Evolutionary conservation across 495 filamentous ascomycete genomes (phyloP).

Genomic region (Schizothecium vesticola): DNA sequence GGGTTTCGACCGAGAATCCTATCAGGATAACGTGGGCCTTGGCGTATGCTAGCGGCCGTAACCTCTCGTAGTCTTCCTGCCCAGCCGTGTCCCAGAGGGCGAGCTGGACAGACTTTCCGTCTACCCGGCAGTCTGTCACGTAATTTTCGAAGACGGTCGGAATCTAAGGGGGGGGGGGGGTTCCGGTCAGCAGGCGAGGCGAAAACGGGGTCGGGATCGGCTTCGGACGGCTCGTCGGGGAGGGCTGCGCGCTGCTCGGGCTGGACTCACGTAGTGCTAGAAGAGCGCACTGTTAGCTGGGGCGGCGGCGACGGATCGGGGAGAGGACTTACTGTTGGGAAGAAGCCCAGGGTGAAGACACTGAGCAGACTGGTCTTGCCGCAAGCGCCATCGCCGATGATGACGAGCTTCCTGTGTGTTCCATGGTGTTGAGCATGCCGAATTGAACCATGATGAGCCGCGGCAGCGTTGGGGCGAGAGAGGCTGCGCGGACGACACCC

Average conservation of each 20-base stretch:
- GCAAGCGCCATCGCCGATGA: slow-evolving; percentile 97
- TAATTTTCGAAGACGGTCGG: slow-evolving; percentile 99
- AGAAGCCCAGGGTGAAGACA: slow-evolving; percentile 97
- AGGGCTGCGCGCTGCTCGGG: background rate
- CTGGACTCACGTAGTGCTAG: slow-evolving; percentile 9
- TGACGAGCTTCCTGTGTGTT: slow-evolving; percentile 81
- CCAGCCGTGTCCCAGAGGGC: slow-evolving; percentile 99
- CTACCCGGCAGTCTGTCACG: slow-evolving; percentile 96
- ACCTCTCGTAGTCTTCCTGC: slow-evolving; percentile 94
- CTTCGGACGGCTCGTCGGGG: background rate
- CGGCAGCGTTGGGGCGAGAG: background rate
- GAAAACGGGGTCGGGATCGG: background rate
- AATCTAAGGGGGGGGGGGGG: slow-evolving; percentile 52
- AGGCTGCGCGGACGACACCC: background rate
- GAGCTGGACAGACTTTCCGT: slow-evolving; percentile 95
- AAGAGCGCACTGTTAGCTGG: slow-evolving; percentile 1
- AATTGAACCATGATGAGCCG: background rate
- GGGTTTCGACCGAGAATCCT: slow-evolving; percentile 91
- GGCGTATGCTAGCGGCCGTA: slow-evolving; percentile 92
- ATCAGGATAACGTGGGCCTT: slow-evolving; percentile 98
- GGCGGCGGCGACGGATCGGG: background rate
- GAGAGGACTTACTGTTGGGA: slow-evolving; percentile 75
- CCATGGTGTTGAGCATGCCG: slow-evolving; percentile 7
- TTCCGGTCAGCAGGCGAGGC: slow-evolving; percentile 4
- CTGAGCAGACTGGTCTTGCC: slow-evolving; percentile 97